Base-by-base conservation (phyloP, 176 grass and related monocot genomes). In the Carex kokanica region DNA sequence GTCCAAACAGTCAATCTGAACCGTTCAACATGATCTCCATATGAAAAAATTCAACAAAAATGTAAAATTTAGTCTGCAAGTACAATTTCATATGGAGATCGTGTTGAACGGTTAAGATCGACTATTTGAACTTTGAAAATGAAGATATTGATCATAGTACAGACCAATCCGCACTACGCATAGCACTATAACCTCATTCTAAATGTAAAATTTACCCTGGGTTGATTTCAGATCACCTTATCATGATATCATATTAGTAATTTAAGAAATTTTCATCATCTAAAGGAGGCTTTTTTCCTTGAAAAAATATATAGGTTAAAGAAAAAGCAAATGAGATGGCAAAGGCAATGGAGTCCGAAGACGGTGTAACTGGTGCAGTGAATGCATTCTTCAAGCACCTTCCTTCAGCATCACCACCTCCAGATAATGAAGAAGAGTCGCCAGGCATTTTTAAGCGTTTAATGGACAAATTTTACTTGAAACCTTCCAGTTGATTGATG, bases 381-480 rank as follows among this genome's bases (percentile, higher is more conserved):
- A 91, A 85, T 84, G 95, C 86, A 55, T 98, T 98, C 66, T 89
- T 95, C 9, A 98, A 64, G 59, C 96, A 98, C 81, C 71, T 98
- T 74, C 92, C 92, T 74, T 82, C 65, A 17, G 65, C 17, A 87
- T 4, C 66, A 3, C 79, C 32, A 65, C 20, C 31, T 25, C 38
- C 59, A 9, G 58, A 66, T 49, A 36, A 3, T 8, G 78, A 62
- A 62, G 78, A 81, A 62, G 59, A 82, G 60, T 17, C 59, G 1
- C 60, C 14, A 17, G 12, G 59, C 10, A 7, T 82, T 3, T 43
- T 82, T 0, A 43, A 65, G 62, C 60, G 58, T 82, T 31, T 82
- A 10, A 12, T 17, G 5, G 10, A 64, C 6, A 65, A 66, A 82
- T 17, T 82, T 82, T 36, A 82, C 32, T n/a, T 12, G 14, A 81